These are phyloP conservation scores for Prunus padus DNA, from an alignment of 306 rosid species.

Conservation along the genomic window DNA sequence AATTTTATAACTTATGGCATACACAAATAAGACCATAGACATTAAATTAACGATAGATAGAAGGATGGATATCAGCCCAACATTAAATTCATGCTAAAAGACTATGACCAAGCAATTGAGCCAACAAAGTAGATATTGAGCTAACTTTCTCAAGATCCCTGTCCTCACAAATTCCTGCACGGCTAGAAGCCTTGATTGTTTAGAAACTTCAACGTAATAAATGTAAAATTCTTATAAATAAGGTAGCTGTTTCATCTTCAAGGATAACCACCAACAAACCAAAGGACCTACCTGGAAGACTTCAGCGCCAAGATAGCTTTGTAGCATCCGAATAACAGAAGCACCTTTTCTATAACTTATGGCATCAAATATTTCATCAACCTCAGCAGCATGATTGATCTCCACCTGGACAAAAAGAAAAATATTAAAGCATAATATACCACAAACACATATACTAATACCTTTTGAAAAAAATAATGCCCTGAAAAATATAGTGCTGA, in stretches of 20 bases:
- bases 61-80: neutral
- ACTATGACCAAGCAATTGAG: neutral
- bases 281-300: constrained; percentile 72
- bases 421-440: neutral
- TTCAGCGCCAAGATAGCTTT: constrained; percentile 92
- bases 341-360: constrained; percentile 93
- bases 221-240: neutral
- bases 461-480: neutral
- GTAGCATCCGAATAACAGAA: constrained; percentile 90
- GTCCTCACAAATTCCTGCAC: neutral
- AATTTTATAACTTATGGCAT: neutral
- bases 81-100: neutral
- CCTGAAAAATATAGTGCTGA: neutral
- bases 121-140: neutral
- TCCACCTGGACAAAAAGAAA: constrained; percentile 67
- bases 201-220: too few species aligned
- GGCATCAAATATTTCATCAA: constrained; percentile 91
- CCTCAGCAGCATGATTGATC: constrained; percentile 82
- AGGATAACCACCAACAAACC: constrained; percentile 6
- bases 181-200: too few species aligned
- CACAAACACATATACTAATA: neutral
- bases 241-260: neutral
- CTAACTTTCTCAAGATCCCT: neutral
- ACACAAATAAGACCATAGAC: neutral
- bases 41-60: neutral